Base-by-base conservation (phyloP, 805 yeast genomes). In the Ogataea corticis region DNA sequence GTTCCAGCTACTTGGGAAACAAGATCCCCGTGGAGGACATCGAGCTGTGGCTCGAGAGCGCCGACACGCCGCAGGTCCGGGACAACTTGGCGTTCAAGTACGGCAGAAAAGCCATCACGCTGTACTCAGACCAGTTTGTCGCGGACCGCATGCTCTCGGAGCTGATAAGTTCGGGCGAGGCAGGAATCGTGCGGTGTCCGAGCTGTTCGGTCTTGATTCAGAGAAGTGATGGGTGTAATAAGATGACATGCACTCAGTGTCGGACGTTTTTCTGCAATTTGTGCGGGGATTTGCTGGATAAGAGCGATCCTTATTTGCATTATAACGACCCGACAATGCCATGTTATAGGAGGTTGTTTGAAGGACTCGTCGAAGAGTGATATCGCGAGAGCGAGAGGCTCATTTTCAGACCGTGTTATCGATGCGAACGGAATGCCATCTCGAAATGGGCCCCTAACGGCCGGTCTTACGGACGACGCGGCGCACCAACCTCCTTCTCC, bases 141-240 rank as follows among this genome's bases (percentile, higher is more conserved):
- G 72, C 83, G 42, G 83, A 80, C 40, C 58, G 63, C 46, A 50
- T 75, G 19, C 72, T 82, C 52, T 68, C 72, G 33, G 66, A 70
- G 29, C 63, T 79, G 41, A 58, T 81, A 10, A 54, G 51, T 11
- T 68, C 70, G 9, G 71, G 68, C n/a, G 67, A 67, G 2, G 66
- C 71, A 1, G 72, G 71, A 25, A 61, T 76, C 42, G 70, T 68
- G 16, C 59, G 68, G 42, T 82, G 87, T 50, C 87, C 87, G 0
- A 59, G 61, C 3, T 82, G 87, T 55, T 58, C 61, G 13, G 55
- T 72, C 2, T 72, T 72, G 6, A 73, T 79, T 5, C 79, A 79
- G 47, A 71, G 79, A 46, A 65, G 73, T 18, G 85, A 80, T 51
- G 88, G 87, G 4, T 82, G 87, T 58, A 82, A 81, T 55, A 80